Conservation (phyloP, 1,284 basidiomycete genomes). For the Ceratobasidium sp. region DNA sequence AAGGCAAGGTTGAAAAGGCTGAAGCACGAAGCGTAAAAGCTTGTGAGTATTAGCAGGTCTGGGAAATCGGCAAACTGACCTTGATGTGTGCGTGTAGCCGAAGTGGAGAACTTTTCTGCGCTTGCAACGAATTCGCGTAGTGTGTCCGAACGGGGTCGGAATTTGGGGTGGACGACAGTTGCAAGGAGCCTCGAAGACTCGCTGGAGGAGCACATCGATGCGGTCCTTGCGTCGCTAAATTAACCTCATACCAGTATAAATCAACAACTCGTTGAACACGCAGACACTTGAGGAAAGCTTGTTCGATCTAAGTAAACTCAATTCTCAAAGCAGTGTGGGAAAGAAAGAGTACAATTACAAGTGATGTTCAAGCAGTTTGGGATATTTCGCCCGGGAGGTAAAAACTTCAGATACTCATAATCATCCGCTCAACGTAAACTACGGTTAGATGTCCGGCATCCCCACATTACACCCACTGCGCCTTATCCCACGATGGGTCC, state of each 20-base stretch:
- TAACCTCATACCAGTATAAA: not conserved
- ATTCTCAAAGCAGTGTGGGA: constrained; percentile 24
- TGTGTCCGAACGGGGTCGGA: constrained; percentile 30
- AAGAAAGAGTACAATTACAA: constrained; percentile 37
- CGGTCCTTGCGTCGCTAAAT: constrained; percentile 10
- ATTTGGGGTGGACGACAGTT: constrained; percentile 41
- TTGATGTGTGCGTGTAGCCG: not conserved
- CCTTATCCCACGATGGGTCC: constrained; percentile 84
- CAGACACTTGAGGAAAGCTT: not conserved
- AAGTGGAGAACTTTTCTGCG: constrained; percentile 21
- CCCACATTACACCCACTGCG: constrained; percentile 70
- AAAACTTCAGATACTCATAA: constrained; percentile 23
- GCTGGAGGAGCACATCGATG: constrained; percentile 44
- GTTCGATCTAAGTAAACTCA: constrained; percentile 11
- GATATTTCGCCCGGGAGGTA: constrained; percentile 17
- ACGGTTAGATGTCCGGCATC: constrained; percentile 4
- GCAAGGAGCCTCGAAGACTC: constrained; percentile 39
- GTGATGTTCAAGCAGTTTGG: constrained; percentile 23
- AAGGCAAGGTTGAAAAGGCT: constrained; percentile 38
- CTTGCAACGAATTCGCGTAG: constrained; percentile 41
- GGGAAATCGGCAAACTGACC: too few relatives aligned
- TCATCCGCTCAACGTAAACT: constrained; percentile 7
- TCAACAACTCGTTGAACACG: not conserved
- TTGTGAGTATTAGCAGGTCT: not conserved
- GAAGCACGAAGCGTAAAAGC: constrained; percentile 34